Conservation (phyloP, 2,329 filamentous ascomycete species). For the Lasiodiplodia theobromae region DNA sequence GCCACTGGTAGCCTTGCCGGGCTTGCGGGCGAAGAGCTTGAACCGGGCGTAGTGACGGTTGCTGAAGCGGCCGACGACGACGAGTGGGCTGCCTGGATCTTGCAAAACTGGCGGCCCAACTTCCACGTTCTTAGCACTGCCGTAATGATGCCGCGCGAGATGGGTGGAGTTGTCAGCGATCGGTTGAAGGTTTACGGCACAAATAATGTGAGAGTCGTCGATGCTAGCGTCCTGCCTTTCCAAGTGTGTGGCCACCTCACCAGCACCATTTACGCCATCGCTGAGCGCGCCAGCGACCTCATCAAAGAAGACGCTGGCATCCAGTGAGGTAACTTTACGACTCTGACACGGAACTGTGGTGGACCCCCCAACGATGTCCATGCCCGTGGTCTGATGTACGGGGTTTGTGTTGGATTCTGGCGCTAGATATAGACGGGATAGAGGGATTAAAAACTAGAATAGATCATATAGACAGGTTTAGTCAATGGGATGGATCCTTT, state of each 20-base stretch:
- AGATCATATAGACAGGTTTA: background rate
- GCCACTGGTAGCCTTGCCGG: constrained; percentile 40
- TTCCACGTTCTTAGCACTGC: constrained; percentile 44
- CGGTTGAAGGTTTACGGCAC: constrained; percentile 42
- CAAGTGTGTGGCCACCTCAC: constrained; percentile 42
- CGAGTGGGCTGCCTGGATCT: constrained; percentile 36
- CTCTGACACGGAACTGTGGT: background rate
- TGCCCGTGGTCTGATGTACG: background rate
- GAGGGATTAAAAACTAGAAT: background rate
- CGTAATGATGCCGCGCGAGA: constrained; percentile 43
- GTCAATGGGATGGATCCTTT: background rate
- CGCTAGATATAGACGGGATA: background rate
- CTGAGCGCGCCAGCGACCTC: constrained; percentile 42
- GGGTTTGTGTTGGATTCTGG: background rate
- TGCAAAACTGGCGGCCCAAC: constrained; percentile 37
- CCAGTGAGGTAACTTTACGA: background rate
- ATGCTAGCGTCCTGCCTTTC: constrained; percentile 43
- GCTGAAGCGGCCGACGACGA: constrained; percentile 8
- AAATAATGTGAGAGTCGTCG: constrained; percentile 39
- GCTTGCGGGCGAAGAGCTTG: constrained; percentile 35
- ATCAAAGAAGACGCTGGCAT: constrained; percentile 35
- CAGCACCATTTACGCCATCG: constrained; percentile 41
- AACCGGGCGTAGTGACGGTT: constrained; percentile 35
- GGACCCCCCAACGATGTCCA: background rate
- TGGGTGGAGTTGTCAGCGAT: constrained; percentile 41